Conservation (phyloP, 345 rosid genomes). For the Bretschneidera sinensis region DNA sequence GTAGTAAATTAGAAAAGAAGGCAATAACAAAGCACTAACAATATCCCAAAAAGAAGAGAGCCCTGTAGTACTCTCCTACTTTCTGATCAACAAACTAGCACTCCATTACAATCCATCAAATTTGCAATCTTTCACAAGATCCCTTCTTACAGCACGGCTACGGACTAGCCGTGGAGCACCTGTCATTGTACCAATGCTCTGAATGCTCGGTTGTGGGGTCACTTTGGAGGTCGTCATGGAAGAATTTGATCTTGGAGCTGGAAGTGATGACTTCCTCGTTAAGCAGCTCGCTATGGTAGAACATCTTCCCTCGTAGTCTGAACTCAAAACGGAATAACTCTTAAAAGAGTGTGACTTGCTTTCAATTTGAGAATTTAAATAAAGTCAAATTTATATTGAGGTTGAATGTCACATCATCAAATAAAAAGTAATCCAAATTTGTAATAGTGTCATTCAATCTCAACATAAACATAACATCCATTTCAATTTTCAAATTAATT, state of each 20-base stretch:
- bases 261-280: conserved; percentile 56
- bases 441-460: no score
- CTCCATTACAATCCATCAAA: conserved; percentile 53
- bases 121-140: conserved; percentile 94
- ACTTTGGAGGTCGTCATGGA: conserved; percentile 69
- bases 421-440: no score
- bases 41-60: conserved; percentile 13
- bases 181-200: conserved; percentile 30
- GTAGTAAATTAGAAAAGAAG: conserved; percentile 3
- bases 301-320: conserved; percentile 89
- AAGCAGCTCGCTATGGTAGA: conserved; percentile 67
- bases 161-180: conserved; percentile 80
- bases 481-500: no score
- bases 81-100: conserved; percentile 26
- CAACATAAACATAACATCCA: no score
- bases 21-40: conserved; percentile 13
- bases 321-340: conserved; percentile 90
- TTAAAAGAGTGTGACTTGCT: conserved; percentile 90
- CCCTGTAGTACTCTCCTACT: conserved; percentile 1
- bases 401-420: no score
- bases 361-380: no score
- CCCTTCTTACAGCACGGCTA: conserved; percentile 87
- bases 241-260: conserved; percentile 48
- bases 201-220: conserved; percentile 67
- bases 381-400: no score